These are phyloP conservation scores for Solanum ossicruentum DNA, from an alignment of 257 asterid genomes.

Conservation along the genomic window DNA sequence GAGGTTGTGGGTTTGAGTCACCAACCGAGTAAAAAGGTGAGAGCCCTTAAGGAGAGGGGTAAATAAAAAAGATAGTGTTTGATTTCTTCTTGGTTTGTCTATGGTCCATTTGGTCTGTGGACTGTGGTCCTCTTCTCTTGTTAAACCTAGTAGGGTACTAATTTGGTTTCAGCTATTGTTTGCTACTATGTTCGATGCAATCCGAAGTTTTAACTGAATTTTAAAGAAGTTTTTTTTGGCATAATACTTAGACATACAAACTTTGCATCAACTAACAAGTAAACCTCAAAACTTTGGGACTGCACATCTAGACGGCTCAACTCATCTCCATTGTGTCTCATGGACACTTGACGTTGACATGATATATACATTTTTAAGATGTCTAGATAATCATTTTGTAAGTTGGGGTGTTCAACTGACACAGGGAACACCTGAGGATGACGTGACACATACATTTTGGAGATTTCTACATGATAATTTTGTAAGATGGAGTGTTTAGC, in stretches of 20 bases:
- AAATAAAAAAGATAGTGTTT: not conserved
- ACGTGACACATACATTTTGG: not conserved
- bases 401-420: not conserved
- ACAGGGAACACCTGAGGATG: not conserved
- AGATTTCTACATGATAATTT: not conserved
- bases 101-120: not conserved
- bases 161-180: not conserved
- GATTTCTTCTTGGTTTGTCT: not conserved
- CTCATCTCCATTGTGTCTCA: not conserved
- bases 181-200: not conserved
- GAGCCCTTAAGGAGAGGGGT: not conserved
- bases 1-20: not conserved
- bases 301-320: not conserved
- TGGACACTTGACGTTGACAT: not conserved
- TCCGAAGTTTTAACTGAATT: not conserved
- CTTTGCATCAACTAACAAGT: not conserved
- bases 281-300: not conserved
- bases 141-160: not conserved
- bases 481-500: not conserved
- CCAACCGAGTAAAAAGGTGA: not conserved
- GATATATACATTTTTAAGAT: not conserved
- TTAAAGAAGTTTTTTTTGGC: not conserved
- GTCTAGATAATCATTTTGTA: not conserved
- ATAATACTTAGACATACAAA: not conserved
- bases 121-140: not conserved